Evolutionary conservation across 257 asterid species (phyloP), one percentile per base, ranked within the genome.

Genomic region (Petrea volubilis): DNA sequence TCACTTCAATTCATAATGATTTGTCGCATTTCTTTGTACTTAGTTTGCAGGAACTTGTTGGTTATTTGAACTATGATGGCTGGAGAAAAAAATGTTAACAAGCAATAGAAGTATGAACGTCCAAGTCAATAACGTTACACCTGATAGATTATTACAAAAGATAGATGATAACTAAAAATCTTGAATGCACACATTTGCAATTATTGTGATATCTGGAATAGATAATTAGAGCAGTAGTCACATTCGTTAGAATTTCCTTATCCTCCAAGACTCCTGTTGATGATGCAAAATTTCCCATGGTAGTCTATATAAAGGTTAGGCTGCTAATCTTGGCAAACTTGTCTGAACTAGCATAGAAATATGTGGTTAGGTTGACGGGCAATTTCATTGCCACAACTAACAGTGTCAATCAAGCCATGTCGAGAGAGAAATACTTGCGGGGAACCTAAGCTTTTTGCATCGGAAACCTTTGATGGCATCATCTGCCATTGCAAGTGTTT

Each of bases 301-400:
- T 68, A 12, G 64, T 74, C 2, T 76, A 60, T 80, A 81, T 59
- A 41, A 81, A 74, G 11, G 70, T 53, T 7, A 74, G 38, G n/a
- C n/a, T n/a, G n/a, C n/a, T n/a, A n/a, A n/a, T n/a, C n/a, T n/a
- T n/a, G n/a, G n/a, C n/a, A n/a, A 70, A 77, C 0, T 70, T 47
- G 36, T 74, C 83, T 0, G 68, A 50, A 24, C 17, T 18, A 1
- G 73, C 62, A 20, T n/a, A 63, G 79, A 79, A 74, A 24, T 58
- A 49, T 17, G 75, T 74, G 0, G 78, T 78, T 27, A 83, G 87
- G 56, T 83, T 85, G 50, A 71, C 34, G 0, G 80, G 80, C 5
- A 80, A 74, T 82, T 83, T 83, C 83, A 80, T 68, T 1, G 81
- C 73, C 43, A 83, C 82, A 4, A 81, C 79, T 43, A 83, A 49